phyloP scores from a whole-genome alignment of 805 yeast species.

The Monosporozyma unispora region DNA sequence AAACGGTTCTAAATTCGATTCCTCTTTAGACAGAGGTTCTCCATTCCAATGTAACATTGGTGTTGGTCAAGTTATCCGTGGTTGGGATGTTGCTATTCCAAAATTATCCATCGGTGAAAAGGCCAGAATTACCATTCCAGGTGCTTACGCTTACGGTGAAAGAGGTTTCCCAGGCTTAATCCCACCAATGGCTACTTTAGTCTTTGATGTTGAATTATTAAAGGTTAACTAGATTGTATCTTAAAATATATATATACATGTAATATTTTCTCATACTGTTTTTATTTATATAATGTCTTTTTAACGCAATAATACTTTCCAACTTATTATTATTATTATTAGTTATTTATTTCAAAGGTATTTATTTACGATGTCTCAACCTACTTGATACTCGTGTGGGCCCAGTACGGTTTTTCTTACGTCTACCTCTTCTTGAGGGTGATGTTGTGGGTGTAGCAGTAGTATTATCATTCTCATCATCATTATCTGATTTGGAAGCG shows the following conservation, averaged over 20 bases:
- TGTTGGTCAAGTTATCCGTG: slow-evolving; percentile 92
- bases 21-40: slow-evolving; percentile 88
- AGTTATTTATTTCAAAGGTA: not conserved
- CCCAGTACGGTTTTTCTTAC: not conserved
- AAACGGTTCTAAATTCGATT: slow-evolving; percentile 92
- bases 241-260: too few relatives aligned
- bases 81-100: slow-evolving; percentile 95
- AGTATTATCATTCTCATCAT: not conserved
- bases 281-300: not conserved
- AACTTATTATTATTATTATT: not conserved
- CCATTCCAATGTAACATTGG: slow-evolving; percentile 94
- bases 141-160: slow-evolving; percentile 85
- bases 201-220: slow-evolving; percentile 71
- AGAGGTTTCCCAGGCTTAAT: slow-evolving; percentile 95
- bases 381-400: slow-evolving; percentile 25
- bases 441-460: not conserved
- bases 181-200: slow-evolving; percentile 92
- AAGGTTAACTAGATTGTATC: slow-evolving; percentile 31
- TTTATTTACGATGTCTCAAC: slow-evolving; percentile 21
- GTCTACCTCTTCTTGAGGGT: not conserved
- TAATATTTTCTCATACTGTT: not conserved
- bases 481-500: slow-evolving; percentile 2
- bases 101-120: slow-evolving; percentile 86
- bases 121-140: slow-evolving; percentile 88
- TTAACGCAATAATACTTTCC: not conserved